A percentile compares a stretch with the other conserved stretches of the same genome.
Evolutionary conservation across 306 rosid species (phyloP).

Genomic region (Lablab purpureus): DNA sequence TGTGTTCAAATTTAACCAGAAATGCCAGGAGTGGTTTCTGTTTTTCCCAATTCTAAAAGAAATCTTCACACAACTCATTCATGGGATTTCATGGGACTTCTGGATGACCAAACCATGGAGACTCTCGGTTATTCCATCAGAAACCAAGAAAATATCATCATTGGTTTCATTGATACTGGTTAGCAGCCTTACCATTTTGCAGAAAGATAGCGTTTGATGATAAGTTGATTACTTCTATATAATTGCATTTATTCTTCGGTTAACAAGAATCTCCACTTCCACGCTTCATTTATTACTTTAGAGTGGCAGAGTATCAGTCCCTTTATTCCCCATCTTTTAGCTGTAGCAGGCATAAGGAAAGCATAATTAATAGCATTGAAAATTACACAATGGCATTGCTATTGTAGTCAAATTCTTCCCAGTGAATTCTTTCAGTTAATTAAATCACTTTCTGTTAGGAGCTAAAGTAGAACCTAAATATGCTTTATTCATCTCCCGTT

Average conservation of each 20-base stretch:
- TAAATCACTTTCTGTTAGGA: not conserved
- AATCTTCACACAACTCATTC: slow-evolving; percentile 88
- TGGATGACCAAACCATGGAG: slow-evolving; percentile 76
- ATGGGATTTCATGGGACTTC: slow-evolving; percentile 93
- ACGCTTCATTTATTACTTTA: slow-evolving; percentile 48
- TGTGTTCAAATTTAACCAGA: slow-evolving; percentile 56
- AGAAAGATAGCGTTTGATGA: slow-evolving; percentile 26
- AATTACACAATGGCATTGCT: slow-evolving; percentile 19
- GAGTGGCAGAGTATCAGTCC: slow-evolving; percentile 32
- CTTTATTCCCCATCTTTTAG: slow-evolving; percentile 38
- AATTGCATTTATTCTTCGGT: slow-evolving; percentile 45
- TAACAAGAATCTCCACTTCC: slow-evolving; percentile 39
- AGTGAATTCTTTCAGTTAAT: not conserved
- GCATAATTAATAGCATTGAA: slow-evolving; percentile 28
- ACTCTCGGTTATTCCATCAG: slow-evolving; percentile 68
- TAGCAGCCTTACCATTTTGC: slow-evolving; percentile 34
- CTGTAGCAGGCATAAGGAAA: slow-evolving; percentile 35
- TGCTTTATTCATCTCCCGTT: not conserved
- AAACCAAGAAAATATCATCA: slow-evolving; percentile 81
- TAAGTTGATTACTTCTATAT: slow-evolving; percentile 36
- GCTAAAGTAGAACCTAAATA: not conserved
- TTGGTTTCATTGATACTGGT: slow-evolving; percentile 92
- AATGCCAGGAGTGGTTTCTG: slow-evolving; percentile 83
- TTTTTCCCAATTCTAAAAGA: slow-evolving; percentile 79
- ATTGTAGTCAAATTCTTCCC: not conserved